Conservation (phyloP, 1,284 basidiomycete genomes). For the Phlebopus sp. region DNA sequence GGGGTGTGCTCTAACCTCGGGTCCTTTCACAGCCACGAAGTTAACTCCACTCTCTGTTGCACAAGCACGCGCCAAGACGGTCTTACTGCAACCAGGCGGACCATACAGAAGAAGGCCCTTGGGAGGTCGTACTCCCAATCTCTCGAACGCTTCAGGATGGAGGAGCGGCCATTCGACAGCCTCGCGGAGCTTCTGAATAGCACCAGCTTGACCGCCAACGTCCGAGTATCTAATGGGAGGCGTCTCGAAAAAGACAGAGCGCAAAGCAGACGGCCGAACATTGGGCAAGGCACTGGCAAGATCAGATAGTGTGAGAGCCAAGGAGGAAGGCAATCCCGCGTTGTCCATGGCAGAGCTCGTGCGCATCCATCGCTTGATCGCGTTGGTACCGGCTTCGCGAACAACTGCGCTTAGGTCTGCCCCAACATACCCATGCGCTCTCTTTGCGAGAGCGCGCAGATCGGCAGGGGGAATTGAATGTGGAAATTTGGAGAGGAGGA, state of each 20-base stretch:
- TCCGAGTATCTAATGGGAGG: constrained; percentile 84
- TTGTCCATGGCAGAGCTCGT: constrained; percentile 22
- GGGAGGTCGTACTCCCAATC: constrained; percentile 87
- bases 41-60: constrained; percentile 96
- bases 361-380: constrained; percentile 81
- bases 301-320: constrained; percentile 61
- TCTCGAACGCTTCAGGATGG: constrained; percentile 81
- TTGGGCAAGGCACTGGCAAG: constrained; percentile 70
- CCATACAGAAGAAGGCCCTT: constrained; percentile 93
- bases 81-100: constrained; percentile 97
- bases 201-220: constrained; percentile 81
- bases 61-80: constrained; percentile 89
- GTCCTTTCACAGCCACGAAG: constrained; percentile 97
- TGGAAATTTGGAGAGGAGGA: constrained; percentile 80
- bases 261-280: constrained; percentile 91
- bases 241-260: constrained; percentile 87
- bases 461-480: constrained; percentile 64
- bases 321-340: constrained; percentile 24
- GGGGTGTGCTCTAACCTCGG: constrained; percentile 60
- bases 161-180: constrained; percentile 94
- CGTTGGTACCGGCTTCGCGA: constrained; percentile 88
- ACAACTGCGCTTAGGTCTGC: constrained; percentile 93
- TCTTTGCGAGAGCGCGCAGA: constrained; percentile 65
- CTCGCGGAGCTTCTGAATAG: constrained; percentile 84
- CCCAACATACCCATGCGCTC: constrained; percentile 96